Base-by-base conservation (phyloP, 208 protist genomes). In the Wallacemonas rigidus region DNA sequence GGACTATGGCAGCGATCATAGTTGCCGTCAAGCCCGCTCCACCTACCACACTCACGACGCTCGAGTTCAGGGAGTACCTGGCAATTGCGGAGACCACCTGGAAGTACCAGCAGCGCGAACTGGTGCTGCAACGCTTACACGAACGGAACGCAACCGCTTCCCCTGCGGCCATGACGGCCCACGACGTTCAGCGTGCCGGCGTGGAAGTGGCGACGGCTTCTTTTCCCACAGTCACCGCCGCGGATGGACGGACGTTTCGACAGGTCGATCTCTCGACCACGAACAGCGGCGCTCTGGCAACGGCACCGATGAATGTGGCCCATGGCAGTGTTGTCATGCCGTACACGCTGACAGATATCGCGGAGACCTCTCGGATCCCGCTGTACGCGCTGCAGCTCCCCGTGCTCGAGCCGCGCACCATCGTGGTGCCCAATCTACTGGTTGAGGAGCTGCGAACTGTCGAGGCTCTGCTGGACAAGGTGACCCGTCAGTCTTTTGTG, bases 31-130 rank as follows among this genome's bases (percentile, higher is more conserved):
- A 69, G 9, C 92, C 92, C 35, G 69, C 79, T 9, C 92, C 92
- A 7, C 80, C 86, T 26, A 71, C 82, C 14, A 58, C 62, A 36
- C 71, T 91, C 35, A 87, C 72, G 50, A 70, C 83, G 44, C 55
- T 94, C 55, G 91, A 94, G 76, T 94, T 93, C 70, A 81, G 89
- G 43, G 85, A 90, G 65, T 96, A 87, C 87, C 73, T 96, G 39
- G 91, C 94, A 50, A 79, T 85, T 61, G 80, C 76, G 48, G 79
- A 87, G 40, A 88, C 84, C 5, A 62, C 58, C 69, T 96, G 91
- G 91, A 84, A 83, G 73, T 93, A 90, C 80, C 69, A 83, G 50
- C 85, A 83, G 47, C 68, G 44, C 55, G 56, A 69, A 43, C 48
- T 70, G 5, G 43, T 35, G 11, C 67, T 67, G 2, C 67, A 70